phyloP scores from a whole-genome alignment of 2,329 filamentous ascomycete species.

The Monosporascus sp. region DNA sequence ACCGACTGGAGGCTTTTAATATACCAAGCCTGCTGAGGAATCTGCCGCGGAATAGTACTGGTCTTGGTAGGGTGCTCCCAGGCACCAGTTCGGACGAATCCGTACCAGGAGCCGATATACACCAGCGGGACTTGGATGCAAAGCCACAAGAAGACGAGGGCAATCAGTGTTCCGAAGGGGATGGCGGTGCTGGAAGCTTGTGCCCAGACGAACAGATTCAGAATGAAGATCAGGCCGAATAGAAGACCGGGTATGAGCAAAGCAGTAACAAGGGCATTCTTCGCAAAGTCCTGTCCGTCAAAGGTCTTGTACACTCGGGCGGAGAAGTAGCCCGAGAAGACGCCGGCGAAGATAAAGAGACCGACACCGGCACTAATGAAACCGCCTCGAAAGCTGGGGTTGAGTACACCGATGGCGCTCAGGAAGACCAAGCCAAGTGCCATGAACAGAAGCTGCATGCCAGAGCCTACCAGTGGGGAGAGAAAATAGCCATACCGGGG shows the following conservation, averaged over 20 bases:
- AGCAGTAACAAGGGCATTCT: constrained; percentile 73
- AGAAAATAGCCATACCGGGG: constrained; percentile 66
- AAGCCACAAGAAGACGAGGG: constrained; percentile 71
- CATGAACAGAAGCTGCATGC: constrained; percentile 84
- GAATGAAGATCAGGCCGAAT: constrained; percentile 68
- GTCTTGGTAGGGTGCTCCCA: constrained; percentile 84
- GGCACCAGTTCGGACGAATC: constrained; percentile 58
- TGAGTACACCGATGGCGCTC: constrained; percentile 71
- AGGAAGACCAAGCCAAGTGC: constrained; percentile 64
- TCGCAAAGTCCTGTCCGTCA: constrained; percentile 66
- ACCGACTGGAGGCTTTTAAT: constrained; percentile 56
- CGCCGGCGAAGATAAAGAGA: constrained; percentile 75
- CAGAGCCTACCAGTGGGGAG: constrained; percentile 76
- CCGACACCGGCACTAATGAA: constrained; percentile 81
- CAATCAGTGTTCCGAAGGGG: constrained; percentile 73
- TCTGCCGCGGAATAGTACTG: constrained; percentile 62
- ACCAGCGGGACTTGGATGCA: constrained; percentile 82
- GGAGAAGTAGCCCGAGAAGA: constrained; percentile 86
- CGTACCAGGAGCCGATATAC: constrained; percentile 73
- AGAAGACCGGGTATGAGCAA: constrained; percentile 72
- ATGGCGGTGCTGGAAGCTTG: constrained; percentile 84
- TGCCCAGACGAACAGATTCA: constrained; percentile 87
- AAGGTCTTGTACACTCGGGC: constrained; percentile 79
- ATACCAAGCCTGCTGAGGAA: constrained; percentile 75
- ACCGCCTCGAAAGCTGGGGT: constrained; percentile 83